These are phyloP conservation scores for Colletotrichum lindemuthianum DNA, from an alignment of 2,329 filamentous ascomycete genomes.

Conservation along the genomic window DNA sequence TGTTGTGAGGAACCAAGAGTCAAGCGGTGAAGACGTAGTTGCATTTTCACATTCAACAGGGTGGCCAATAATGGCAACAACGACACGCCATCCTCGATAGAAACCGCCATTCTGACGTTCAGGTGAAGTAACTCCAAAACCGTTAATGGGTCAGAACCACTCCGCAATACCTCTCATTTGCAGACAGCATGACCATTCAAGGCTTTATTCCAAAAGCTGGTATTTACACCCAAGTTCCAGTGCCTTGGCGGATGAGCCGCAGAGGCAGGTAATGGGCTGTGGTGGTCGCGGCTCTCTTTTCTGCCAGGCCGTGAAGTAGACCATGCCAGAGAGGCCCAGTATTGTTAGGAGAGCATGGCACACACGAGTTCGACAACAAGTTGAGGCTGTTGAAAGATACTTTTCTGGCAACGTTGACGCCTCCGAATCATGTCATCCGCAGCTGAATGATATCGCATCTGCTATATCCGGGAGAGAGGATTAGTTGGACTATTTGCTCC, in stretches of 20 bases:
- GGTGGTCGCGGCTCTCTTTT: background rate
- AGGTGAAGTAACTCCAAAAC: too few relatives aligned
- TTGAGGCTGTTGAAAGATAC: background rate
- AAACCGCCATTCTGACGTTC: too few relatives aligned
- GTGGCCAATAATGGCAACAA: too few relatives aligned
- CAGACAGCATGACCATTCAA: too few relatives aligned
- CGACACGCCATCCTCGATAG: too few relatives aligned
- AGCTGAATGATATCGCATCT: background rate
- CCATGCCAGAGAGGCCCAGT: conserved; percentile 1
- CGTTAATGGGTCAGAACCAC: too few relatives aligned
- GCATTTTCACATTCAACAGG: too few relatives aligned
- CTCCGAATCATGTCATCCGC: background rate
- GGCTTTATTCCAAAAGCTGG: background rate
- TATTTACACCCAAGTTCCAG: conserved; percentile 1
- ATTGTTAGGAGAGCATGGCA: background rate
- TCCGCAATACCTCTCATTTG: too few relatives aligned
- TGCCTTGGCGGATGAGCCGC: background rate
- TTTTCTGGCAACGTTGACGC: background rate
- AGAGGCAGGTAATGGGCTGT: background rate
- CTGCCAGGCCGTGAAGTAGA: background rate
- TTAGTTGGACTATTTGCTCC: background rate
- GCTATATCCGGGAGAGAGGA: background rate
- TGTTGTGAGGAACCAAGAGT: too few relatives aligned
- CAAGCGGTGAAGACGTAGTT: too few relatives aligned
- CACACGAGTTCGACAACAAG: background rate